These are phyloP conservation scores for Xylaria sp. DNA, from an alignment of 2,329 filamentous ascomycete genomes.

Conservation along the genomic window DNA sequence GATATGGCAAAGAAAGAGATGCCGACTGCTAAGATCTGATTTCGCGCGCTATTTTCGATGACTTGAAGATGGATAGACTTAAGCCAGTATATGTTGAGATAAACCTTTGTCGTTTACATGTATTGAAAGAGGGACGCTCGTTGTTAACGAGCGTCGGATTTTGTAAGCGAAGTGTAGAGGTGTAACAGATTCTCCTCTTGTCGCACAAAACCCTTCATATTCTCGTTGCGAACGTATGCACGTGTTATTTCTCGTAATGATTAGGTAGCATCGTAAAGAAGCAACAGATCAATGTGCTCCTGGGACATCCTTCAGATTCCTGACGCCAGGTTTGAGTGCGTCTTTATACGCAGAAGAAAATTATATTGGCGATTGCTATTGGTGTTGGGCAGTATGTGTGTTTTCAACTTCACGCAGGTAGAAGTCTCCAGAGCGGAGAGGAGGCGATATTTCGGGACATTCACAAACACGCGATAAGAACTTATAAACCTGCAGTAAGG, in stretches of 20 bases:
- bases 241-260: too few relatives aligned
- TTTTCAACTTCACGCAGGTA: too few relatives aligned
- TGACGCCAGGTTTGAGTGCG: too few relatives aligned
- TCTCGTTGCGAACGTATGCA: too few relatives aligned
- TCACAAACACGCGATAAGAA: background rate
- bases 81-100: background rate
- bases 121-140: background rate
- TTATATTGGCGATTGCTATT: background rate
- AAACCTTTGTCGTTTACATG: background rate
- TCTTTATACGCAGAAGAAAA: too few relatives aligned
- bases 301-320: too few relatives aligned
- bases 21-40: conserved; percentile 40
- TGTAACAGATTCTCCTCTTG: too few relatives aligned
- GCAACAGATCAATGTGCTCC: too few relatives aligned
- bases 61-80: background rate
- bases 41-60: background rate
- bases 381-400: background rate
- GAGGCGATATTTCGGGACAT: background rate
- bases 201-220: too few relatives aligned
- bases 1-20: conserved; percentile 43
- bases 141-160: background rate
- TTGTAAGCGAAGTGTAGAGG: too few relatives aligned
- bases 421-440: too few relatives aligned
- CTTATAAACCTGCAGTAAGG: background rate
- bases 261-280: too few relatives aligned